Percentiles rank a stretch among this genome's conserved stretches.
phyloP scores from a whole-genome alignment of 1,284 basidiomycete genomes.

The Microbotryum violaceum region DNA sequence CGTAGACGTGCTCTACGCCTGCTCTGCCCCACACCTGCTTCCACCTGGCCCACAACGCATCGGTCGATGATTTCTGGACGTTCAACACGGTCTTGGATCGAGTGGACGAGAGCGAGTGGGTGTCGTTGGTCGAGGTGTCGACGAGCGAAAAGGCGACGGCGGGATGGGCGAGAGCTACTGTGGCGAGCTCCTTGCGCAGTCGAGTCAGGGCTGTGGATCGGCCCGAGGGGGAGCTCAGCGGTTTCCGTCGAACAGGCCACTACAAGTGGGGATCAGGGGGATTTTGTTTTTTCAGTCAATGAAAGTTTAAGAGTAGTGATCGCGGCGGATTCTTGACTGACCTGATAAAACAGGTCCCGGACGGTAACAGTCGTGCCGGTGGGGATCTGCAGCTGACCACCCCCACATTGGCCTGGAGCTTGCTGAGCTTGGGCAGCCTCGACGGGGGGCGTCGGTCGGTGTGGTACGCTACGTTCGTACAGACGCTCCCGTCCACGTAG shows the following conservation, averaged over 20 bases:
- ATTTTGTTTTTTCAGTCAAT: neutral
- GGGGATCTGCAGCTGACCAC: too few relatives aligned
- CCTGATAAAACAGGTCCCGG: constrained; percentile 78
- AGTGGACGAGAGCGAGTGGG: neutral
- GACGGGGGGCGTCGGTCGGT: neutral
- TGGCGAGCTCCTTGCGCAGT: constrained; percentile 62
- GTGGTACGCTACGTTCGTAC: constrained; percentile 48
- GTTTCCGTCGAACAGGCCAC: constrained; percentile 57
- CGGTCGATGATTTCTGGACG: constrained; percentile 1
- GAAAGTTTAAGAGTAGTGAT: neutral
- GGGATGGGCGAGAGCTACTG: constrained; percentile 63
- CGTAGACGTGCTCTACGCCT: constrained; percentile 16
- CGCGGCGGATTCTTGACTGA: constrained; percentile 40
- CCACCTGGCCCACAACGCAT: constrained; percentile 22
- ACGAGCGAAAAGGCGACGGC: constrained; percentile 61
- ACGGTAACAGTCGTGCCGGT: constrained; percentile 68
- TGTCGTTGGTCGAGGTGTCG: constrained; percentile 40
- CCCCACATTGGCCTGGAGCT: neutral
- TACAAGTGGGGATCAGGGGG: constrained; percentile 36
- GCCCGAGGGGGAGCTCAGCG: constrained; percentile 20
- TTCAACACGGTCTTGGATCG: constrained; percentile 6
- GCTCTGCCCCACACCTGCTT: constrained; percentile 24
- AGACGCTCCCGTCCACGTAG: neutral
- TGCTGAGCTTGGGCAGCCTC: neutral
- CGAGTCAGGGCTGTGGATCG: constrained; percentile 53